Percentiles rank a stretch among this genome's conserved stretches.
Conservation (phyloP, 1,139 yeast genomes). For the Nakaseomyces kungkrabaensis region DNA sequence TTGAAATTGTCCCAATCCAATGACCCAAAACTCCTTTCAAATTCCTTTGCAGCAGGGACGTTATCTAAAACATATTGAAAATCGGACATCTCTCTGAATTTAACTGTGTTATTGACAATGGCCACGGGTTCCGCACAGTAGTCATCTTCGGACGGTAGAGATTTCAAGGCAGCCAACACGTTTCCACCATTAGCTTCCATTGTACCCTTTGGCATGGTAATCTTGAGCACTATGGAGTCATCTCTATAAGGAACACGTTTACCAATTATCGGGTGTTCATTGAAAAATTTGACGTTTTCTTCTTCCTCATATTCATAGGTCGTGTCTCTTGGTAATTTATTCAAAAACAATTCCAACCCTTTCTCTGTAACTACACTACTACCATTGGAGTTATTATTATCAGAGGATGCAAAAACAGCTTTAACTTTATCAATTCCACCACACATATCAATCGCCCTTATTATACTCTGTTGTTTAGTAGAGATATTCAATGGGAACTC, state of each 20-base stretch:
- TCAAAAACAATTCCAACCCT: conserved; percentile 49
- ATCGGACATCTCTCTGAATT: conserved; percentile 81
- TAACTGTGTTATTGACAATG: conserved; percentile 57
- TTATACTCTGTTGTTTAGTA: conserved; percentile 35
- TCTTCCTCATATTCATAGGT: neutral
- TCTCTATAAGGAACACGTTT: conserved; percentile 33
- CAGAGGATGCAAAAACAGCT: conserved; percentile 24
- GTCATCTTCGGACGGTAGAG: conserved; percentile 18
- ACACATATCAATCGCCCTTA: conserved; percentile 59
- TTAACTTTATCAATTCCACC: conserved; percentile 53
- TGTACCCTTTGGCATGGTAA: conserved; percentile 57
- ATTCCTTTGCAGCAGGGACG: conserved; percentile 39
- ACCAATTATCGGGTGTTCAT: conserved; percentile 74
- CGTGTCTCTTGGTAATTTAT: conserved; percentile 3
- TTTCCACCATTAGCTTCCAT: conserved; percentile 40
- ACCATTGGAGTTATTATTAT: conserved; percentile 1
- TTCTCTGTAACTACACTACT: conserved; percentile 41
- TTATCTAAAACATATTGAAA: conserved; percentile 64
- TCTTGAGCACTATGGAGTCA: conserved; percentile 60
- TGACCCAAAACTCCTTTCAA: conserved; percentile 29
- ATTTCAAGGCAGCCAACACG: conserved; percentile 42
- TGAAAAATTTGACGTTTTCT: conserved; percentile 19
- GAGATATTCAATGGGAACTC: conserved; percentile 71
- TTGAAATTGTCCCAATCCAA: conserved; percentile 27
- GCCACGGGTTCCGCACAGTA: conserved; percentile 52